phyloP scores from a whole-genome alignment of 2,329 filamentous ascomycete genomes.

The Fusarium nodosum region DNA sequence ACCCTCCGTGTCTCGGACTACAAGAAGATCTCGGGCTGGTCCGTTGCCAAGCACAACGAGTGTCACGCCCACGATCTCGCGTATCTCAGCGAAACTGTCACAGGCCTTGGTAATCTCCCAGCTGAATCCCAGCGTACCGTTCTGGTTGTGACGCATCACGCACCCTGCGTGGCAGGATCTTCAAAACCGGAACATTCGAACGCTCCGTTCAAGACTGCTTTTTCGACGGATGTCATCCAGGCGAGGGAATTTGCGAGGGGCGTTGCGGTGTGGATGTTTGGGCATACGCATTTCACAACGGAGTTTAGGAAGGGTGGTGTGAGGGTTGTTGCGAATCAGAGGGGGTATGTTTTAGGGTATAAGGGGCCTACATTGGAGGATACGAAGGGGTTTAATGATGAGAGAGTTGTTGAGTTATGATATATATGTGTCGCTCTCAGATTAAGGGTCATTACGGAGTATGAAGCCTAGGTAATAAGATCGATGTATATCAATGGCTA shows the following conservation, averaged over 20 bases:
- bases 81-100: conserved; percentile 63
- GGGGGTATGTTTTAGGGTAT: conserved; percentile 57
- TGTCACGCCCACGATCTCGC: conserved; percentile 61
- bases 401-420: conserved; percentile 45
- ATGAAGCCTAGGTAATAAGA: not conserved
- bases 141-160: conserved; percentile 70
- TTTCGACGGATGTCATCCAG: conserved; percentile 63
- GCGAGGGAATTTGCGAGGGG: conserved; percentile 53
- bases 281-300: conserved; percentile 63
- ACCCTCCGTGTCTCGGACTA: conserved; percentile 66
- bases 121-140: conserved; percentile 48
- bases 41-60: conserved; percentile 62
- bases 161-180: conserved; percentile 64
- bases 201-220: conserved; percentile 64
- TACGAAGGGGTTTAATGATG: conserved; percentile 45
- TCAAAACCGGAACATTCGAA: conserved; percentile 63
- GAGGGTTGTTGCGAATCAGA: conserved; percentile 60
- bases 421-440: not conserved
- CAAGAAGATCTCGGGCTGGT: conserved; percentile 66
- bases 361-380: conserved; percentile 45
- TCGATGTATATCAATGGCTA: not conserved
- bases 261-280: conserved; percentile 60
- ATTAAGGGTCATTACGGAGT: not conserved
- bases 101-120: conserved; percentile 38
- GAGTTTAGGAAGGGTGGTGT: conserved; percentile 53